A percentile compares a stretch with the other conserved stretches of the same genome.
These are phyloP conservation scores for Penicillium sp. DNA, from an alignment of 2,329 filamentous ascomycete species.

Conservation along the genomic window DNA sequence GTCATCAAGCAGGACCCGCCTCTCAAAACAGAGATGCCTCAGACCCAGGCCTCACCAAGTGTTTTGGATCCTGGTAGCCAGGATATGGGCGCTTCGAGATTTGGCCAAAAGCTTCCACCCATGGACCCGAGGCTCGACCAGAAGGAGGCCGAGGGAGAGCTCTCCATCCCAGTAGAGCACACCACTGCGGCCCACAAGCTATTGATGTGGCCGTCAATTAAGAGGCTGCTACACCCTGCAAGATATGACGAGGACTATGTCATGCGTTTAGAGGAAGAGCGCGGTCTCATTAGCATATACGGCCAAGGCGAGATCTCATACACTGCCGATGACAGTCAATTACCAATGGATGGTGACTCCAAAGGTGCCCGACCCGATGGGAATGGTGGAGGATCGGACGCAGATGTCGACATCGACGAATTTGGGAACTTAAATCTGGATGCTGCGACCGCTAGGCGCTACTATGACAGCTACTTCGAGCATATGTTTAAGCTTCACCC, in stretches of 20 bases:
- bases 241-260: constrained; percentile 68
- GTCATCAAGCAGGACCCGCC: background rate
- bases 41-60: background rate
- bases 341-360: constrained; percentile 28
- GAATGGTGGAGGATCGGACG: constrained; percentile 21
- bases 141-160: constrained; percentile 50
- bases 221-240: constrained; percentile 56
- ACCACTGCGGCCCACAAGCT: constrained; percentile 86
- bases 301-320: constrained; percentile 74
- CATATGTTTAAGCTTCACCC: constrained; percentile 64
- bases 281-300: constrained; percentile 71
- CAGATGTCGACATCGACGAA: constrained; percentile 51
- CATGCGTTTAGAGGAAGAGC: constrained; percentile 68
- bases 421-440: constrained; percentile 55
- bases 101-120: background rate
- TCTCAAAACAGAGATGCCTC: background rate
- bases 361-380: constrained; percentile 8
- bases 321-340: constrained; percentile 48
- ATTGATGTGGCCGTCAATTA: constrained; percentile 68
- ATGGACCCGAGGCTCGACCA: constrained; percentile 5
- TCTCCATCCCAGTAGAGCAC: constrained; percentile 78
- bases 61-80: background rate
- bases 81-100: background rate
- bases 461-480: constrained; percentile 56
- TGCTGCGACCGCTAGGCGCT: constrained; percentile 47